Conservation (phyloP, 192 early-diverging fungal genomes). For the Coemansia sp. region DNA sequence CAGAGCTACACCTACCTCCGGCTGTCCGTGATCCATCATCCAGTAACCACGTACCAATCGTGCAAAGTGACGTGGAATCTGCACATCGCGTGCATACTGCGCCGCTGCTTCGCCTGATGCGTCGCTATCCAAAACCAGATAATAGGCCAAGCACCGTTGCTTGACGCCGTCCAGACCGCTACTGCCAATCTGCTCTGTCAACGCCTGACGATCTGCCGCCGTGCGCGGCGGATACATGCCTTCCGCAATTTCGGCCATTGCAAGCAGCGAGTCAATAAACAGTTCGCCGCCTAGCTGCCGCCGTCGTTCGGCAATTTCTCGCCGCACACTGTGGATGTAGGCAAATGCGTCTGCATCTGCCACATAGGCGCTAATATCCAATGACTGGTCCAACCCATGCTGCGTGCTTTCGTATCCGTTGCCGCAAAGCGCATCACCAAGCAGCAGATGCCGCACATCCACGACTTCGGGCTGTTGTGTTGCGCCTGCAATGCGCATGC, state of each 20-base stretch:
- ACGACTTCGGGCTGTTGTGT: conserved; percentile 26
- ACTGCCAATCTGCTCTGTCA: conserved; percentile 16
- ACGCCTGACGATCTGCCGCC: conserved; percentile 12
- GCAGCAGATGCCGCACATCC: conserved; percentile 14
- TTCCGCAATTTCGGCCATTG: conserved; percentile 30
- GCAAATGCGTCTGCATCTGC: conserved; percentile 14
- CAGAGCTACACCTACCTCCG: conserved; percentile 22
- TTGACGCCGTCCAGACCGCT: conserved; percentile 48
- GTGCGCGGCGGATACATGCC: conserved; percentile 36
- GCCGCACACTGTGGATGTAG: conserved; percentile 19
- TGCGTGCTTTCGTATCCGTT: background rate
- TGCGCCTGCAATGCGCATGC: conserved; percentile 32
- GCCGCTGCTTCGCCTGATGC: conserved; percentile 12
- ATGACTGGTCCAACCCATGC: conserved; percentile 5
- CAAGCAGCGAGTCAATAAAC: conserved; percentile 45
- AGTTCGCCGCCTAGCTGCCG: conserved; percentile 40
- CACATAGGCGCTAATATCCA: conserved; percentile 11
- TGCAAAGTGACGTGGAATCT: conserved; percentile 46
- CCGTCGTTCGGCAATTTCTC: conserved; percentile 35
- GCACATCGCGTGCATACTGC: conserved; percentile 24
- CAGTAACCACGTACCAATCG: conserved; percentile 51
- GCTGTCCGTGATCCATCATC: conserved; percentile 53
- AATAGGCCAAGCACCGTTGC: conserved; percentile 46
- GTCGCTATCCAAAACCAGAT: conserved; percentile 32
- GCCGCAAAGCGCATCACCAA: conserved; percentile 20